Conservation (phyloP, 2,329 filamentous ascomycete genomes). For the Claviceps spartinae region DNA sequence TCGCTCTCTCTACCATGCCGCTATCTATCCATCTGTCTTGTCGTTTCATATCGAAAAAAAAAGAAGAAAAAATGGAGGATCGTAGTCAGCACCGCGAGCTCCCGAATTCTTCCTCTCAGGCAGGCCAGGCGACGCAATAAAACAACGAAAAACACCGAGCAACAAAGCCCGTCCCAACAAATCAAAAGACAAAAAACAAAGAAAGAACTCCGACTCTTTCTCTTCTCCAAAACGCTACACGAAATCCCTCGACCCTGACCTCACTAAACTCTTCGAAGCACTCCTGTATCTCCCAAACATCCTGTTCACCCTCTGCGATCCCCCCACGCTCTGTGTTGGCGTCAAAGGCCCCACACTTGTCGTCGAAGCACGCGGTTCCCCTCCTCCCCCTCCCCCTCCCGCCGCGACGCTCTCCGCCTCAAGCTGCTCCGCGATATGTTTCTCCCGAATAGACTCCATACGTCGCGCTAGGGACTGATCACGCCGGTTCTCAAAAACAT, state of each 20-base stretch:
- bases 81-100: no score
- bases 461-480: constrained; percentile 21
- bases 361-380: not conserved
- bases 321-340: not conserved
- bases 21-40: no score
- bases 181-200: no score
- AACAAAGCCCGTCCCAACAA: no score
- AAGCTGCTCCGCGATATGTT: constrained; percentile 17
- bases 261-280: not conserved
- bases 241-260: not conserved
- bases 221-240: not conserved
- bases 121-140: no score
- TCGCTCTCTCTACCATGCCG: no score
- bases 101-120: no score
- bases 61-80: no score
- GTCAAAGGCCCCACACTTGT: not conserved
- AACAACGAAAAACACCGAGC: no score
- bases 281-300: not conserved
- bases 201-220: no score
- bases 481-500: constrained; percentile 31
- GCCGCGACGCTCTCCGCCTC: constrained; percentile 11
- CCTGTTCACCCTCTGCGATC: not conserved
- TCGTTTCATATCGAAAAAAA: no score
- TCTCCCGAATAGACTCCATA: constrained; percentile 25
- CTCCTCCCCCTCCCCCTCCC: constrained; percentile 1